Percentiles rank a stretch among this genome's conserved stretches.
Conservation (phyloP, 331 rosid genomes). For the Telfairia occidentalis region DNA sequence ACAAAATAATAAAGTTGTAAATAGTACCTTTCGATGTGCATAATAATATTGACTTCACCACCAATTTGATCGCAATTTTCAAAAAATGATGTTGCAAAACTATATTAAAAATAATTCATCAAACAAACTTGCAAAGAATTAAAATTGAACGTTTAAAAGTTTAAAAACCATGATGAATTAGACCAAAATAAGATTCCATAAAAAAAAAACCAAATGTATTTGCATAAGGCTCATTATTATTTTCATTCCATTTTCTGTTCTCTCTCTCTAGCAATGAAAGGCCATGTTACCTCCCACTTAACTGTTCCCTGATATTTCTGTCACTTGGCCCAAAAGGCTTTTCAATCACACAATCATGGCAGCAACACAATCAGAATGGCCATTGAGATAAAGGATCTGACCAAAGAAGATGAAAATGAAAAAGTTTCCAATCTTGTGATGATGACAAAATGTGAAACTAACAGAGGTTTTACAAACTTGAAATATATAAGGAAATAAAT, state of each 20-base stretch:
- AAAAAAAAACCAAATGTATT: background rate
- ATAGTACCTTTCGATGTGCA: background rate
- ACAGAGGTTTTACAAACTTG: background rate
- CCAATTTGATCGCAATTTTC: too few species aligned
- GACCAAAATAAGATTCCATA: background rate
- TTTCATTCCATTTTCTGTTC: background rate
- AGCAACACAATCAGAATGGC: conserved; percentile 5
- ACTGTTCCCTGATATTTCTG: background rate
- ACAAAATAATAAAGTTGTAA: too few species aligned
- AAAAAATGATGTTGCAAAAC: too few species aligned
- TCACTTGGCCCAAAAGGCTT: background rate
- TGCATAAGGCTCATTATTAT: background rate
- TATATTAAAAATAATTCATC: background rate
- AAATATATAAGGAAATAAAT: conserved; percentile 2
- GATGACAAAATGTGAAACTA: conserved; percentile 1
- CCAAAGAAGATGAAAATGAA: background rate
- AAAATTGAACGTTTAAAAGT: background rate
- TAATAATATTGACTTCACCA: background rate
- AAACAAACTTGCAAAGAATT: background rate
- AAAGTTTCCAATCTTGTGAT: background rate
- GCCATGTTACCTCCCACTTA: conserved; percentile 2
- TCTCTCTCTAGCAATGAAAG: background rate
- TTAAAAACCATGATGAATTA: background rate
- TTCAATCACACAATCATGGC: background rate
- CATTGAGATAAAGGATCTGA: background rate